Base-by-base conservation (phyloP, 495 filamentous ascomycete species). In the Aspergillus egyptiacus region DNA sequence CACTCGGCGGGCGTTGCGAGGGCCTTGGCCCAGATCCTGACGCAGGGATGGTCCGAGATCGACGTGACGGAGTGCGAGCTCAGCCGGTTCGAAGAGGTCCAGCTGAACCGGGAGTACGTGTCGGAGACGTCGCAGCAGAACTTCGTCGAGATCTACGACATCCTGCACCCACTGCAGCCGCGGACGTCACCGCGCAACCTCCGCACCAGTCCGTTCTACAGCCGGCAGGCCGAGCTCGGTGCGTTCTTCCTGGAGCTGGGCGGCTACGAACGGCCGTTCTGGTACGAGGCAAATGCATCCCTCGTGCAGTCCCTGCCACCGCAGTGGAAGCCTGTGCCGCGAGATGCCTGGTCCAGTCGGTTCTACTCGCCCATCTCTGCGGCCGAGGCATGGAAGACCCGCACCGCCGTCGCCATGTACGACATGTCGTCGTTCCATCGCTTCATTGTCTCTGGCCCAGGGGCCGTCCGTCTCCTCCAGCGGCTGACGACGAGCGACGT, bases 81-180 rank as follows among this genome's bases (percentile, higher is more conserved):
- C 2, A 60, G 71, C 2, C 71, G 74, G 8, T 78, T 78, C 52
- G 74, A 78, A 51, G 62, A 73, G 5, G 53, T 75, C 17, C 73
- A 78, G 39, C 48, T 72, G 22, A 69, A 54, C n/a, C 64, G 51
- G 1, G 58, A 46, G 5, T 78, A 76, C 42, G 62, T 76, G 41
- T 60, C 45, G 32, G 71, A 76, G 57, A 78, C 74, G 0, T 68
- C 65, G 2, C 58, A 68, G 48, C 74, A 75, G 56, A 76, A 72
- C 58, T 78, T 78, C 33, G 66, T 69, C 7, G 74, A 76, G 48
- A 64, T 78, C 9, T 78, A 78, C 54, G 74, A 78, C 32, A 75
- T 78, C 34, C 38, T 78, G 6, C 74, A 78, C 50, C 74, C 74
- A 0, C 54, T 73, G 13, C 70, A 73, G 33, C 74, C 70, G 13